These are phyloP conservation scores for Metschnikowia vanudenii DNA, from an alignment of 805 yeast species.

Conservation along the genomic window DNA sequence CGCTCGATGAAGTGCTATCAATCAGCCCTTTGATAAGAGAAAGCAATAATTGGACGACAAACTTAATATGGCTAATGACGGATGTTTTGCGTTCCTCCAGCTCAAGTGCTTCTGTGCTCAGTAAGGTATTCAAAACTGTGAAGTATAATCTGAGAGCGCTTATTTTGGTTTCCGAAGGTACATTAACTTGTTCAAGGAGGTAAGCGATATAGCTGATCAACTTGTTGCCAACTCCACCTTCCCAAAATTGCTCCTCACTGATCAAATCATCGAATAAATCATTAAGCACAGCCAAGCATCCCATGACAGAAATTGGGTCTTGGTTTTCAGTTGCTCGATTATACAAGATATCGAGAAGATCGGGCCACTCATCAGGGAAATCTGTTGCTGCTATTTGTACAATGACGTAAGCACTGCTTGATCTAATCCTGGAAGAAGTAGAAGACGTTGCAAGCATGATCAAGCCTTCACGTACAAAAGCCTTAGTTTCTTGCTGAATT, in stretches of 20 bases:
- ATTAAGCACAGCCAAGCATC: constrained; percentile 58
- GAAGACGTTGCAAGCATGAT: constrained; percentile 44
- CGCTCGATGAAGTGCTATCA: background rate
- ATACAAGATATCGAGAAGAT: constrained; percentile 51
- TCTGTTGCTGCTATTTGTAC: constrained; percentile 86
- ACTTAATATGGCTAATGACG: constrained; percentile 28
- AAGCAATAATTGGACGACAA: constrained; percentile 10
- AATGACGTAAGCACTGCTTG: constrained; percentile 68
- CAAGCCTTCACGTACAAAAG: constrained; percentile 47
- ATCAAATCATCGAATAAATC: constrained; percentile 86
- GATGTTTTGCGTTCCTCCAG: constrained; percentile 36
- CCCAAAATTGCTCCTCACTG: constrained; percentile 83
- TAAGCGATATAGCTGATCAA: constrained; percentile 51
- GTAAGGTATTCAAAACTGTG: constrained; percentile 52
- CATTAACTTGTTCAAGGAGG: constrained; percentile 30
- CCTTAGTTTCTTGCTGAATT: constrained; percentile 52
- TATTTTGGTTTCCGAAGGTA: constrained; percentile 39
- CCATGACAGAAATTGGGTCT: constrained; percentile 40
- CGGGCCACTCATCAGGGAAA: constrained; percentile 96
- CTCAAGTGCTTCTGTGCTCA: constrained; percentile 47
- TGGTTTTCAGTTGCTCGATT: constrained; percentile 32
- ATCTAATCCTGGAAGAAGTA: constrained; percentile 58
- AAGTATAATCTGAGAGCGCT: constrained; percentile 52
- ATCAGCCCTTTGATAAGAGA: constrained; percentile 7
- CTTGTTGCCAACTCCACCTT: constrained; percentile 60